Percentiles rank a stretch among this genome's conserved stretches.
phyloP scores from a whole-genome alignment of 83 land plant species.

The Thuja plicata region DNA sequence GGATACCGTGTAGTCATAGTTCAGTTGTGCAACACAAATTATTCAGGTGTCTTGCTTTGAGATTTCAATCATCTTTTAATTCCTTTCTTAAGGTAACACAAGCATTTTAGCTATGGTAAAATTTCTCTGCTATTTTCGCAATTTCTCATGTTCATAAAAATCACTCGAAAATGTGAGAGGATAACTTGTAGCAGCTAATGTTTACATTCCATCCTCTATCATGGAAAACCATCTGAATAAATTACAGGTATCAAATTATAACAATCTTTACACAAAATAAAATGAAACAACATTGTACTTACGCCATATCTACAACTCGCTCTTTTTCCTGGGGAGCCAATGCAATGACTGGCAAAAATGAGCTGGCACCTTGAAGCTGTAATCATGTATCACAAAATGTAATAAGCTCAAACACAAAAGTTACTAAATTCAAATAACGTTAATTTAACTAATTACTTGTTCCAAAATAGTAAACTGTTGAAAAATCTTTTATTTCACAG shows the following conservation, averaged over 20 bases:
- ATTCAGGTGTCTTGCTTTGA: background rate
- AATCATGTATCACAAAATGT: background rate
- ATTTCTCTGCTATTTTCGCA: background rate
- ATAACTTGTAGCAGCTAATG: background rate
- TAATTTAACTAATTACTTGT: background rate
- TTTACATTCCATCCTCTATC: constrained; percentile 9
- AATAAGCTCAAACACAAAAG: background rate
- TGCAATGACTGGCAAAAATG: constrained; percentile 98
- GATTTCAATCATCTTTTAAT: background rate
- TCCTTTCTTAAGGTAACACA: background rate
- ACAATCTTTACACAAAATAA: background rate
- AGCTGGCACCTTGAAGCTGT: constrained; percentile 97
- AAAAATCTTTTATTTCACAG: background rate
- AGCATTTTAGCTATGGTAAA: background rate
- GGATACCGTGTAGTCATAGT: background rate
- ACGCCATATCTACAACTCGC: constrained; percentile 92
- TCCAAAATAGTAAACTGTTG: background rate
- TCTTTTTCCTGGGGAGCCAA: constrained; percentile 98
- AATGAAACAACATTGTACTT: constrained; percentile 22
- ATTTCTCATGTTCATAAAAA: background rate
- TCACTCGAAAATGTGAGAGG: background rate
- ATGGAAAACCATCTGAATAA: background rate
- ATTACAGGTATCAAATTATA: background rate
- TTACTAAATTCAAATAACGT: background rate
- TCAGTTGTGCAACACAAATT: background rate